Evolutionary conservation across 345 rosid species (phyloP), one percentile per base, ranked within the genome.

Genomic region (Barbarea vulgaris): DNA sequence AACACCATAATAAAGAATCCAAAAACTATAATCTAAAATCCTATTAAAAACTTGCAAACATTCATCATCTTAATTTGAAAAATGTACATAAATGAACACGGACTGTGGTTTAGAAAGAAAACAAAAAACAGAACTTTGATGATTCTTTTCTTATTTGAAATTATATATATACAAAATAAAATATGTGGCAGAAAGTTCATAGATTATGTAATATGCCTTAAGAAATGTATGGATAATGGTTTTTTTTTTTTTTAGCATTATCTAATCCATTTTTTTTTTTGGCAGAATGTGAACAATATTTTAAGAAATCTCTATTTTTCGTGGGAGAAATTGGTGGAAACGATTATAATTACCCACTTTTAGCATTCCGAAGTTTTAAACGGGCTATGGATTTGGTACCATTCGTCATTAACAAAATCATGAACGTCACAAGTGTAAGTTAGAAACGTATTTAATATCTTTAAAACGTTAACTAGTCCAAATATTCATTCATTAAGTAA

Each of bases 301-400:
- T 88, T 55, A 85, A 65, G 65, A 90, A 83, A 73, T 84, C 96
- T 6, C 74, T 90, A 17, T 85, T 90, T 73, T 21, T 87, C 52
- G 85, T 90, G 15, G 93, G 93, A 17, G 93, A 90, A 75, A 88
- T 90, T 0, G 96, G 93, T 28, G 96, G 93, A 30, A 90, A 88
- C 58, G 96, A 90, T 70, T 90, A 86, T 75, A 90, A 84, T 64
- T 85, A 82, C 52, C 70, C 85, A 4, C 81, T 75, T 62, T 77
- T 87, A 61, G 44, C 52, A 3, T 88, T 87, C 25, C 85, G 80
- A 77, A 78, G 65, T 72, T 61, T 76, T 51, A 56, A 77, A 57
- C 77, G 77, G 39, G 73, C 84, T 0, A 70, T 55, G 42, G 80
- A 85, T 63, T 51, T 48, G 9, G 91, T 85, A 7, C 87, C 93